phyloP scores from a whole-genome alignment of 1,284 basidiomycete species.

The Gastroboletus turbinatus region DNA sequence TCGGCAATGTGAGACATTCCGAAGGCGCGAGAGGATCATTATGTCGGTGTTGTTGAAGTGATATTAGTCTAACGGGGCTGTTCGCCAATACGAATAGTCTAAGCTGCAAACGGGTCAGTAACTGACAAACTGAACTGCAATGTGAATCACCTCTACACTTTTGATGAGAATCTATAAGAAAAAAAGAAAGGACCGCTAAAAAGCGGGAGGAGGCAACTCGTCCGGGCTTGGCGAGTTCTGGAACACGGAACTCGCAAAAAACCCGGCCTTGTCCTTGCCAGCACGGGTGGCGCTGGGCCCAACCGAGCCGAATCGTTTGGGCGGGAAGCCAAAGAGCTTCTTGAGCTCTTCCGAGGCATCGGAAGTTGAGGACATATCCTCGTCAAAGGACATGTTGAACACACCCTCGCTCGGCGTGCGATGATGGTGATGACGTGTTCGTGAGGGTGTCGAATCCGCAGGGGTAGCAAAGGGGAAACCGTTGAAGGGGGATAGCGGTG shows the following conservation, averaged over 20 bases:
- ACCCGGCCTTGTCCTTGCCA: constrained; percentile 41
- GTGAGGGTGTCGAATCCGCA: constrained; percentile 34
- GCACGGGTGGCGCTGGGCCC: constrained; percentile 25
- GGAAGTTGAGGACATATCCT: constrained; percentile 49
- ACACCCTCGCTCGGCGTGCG: constrained; percentile 66
- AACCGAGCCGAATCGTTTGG: constrained; percentile 33
- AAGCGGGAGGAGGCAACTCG: constrained; percentile 66
- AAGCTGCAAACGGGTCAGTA: constrained; percentile 12
- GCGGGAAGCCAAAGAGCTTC: constrained; percentile 35
- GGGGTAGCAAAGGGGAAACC: constrained; percentile 40
- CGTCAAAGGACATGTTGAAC: constrained; percentile 69
- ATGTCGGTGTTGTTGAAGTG: constrained; percentile 27
- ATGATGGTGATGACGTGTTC: constrained; percentile 43
- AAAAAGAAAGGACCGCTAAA: constrained; percentile 39
- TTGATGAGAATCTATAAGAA: constrained; percentile 31
- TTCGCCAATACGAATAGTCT: constrained; percentile 31
- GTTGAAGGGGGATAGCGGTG: constrained; percentile 43
- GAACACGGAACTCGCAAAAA: constrained; percentile 75
- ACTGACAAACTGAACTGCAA: background rate
- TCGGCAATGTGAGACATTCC: constrained; percentile 13
- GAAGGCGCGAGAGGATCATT: constrained; percentile 18
- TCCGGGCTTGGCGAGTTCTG: constrained; percentile 81
- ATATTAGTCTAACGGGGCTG: constrained; percentile 39
- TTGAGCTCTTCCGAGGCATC: constrained; percentile 43
- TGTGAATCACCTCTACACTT: constrained; percentile 41